phyloP scores from a whole-genome alignment of 2,329 filamentous ascomycete genomes.

The Blastomyces emzantsi region DNA sequence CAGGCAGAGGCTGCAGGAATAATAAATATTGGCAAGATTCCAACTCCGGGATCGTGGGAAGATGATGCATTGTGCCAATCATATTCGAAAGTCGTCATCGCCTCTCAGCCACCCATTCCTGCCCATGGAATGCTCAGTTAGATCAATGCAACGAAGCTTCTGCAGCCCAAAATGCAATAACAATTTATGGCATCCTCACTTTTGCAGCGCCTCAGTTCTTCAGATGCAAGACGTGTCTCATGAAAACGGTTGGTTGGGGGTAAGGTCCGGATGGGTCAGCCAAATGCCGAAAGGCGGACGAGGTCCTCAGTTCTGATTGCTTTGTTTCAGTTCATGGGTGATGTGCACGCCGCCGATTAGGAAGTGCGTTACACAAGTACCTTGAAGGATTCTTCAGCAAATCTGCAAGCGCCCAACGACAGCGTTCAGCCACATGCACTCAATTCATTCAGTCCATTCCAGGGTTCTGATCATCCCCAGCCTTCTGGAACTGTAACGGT shows the following conservation, averaged over 20 bases:
- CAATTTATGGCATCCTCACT: not conserved
- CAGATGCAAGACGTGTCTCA: not conserved
- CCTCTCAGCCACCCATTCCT: not conserved
- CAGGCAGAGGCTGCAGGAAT: not conserved
- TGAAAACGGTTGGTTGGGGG: not conserved
- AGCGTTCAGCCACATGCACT: not conserved
- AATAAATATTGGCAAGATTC: not conserved
- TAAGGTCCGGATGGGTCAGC: not conserved
- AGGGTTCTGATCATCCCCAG: not conserved
- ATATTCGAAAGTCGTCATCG: not conserved
- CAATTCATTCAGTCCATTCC: not conserved
- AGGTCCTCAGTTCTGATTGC: not conserved
- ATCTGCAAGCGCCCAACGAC: not conserved
- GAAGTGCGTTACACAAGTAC: not conserved
- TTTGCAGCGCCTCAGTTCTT: not conserved
- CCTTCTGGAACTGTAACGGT: not conserved
- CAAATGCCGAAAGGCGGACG: not conserved
- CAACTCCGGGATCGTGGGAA: not conserved
- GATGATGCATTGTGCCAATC: not conserved
- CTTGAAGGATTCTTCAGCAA: not conserved
- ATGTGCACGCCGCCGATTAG: not conserved
- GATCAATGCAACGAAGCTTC: not conserved
- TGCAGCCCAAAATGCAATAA: not conserved
- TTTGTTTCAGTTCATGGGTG: not conserved
- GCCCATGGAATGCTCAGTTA: not conserved